Conservation (phyloP, 306 rosid species). For the Lablab purpureus region DNA sequence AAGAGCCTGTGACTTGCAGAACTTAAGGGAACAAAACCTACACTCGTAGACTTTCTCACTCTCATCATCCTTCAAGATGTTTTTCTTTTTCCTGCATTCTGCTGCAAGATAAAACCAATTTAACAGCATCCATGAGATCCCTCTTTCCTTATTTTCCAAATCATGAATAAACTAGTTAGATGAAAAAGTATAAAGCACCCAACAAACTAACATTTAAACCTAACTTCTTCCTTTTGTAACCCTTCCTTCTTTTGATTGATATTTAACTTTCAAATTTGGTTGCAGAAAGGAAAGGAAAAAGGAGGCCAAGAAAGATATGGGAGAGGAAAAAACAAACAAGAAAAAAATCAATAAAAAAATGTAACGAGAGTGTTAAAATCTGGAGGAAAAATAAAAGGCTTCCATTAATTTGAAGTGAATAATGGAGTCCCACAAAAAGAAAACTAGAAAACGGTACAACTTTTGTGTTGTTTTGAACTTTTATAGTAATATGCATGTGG, state of each 20-base stretch:
- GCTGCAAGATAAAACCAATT: slow-evolving; percentile 44
- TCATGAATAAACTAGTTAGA: not conserved
- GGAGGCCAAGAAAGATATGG: not conserved
- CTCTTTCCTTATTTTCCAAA: slow-evolving; percentile 42
- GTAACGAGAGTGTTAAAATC: slow-evolving; percentile 1
- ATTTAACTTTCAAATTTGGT: not conserved
- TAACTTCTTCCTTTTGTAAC: not conserved
- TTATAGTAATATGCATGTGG: not conserved
- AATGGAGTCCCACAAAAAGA: not conserved
- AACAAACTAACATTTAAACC: not conserved
- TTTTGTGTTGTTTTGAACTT: slow-evolving; percentile 28
- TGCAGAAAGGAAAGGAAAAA: not conserved
- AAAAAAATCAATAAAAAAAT: not conserved
- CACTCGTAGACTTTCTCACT: slow-evolving; percentile 91
- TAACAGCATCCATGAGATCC: slow-evolving; percentile 41
- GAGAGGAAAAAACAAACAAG: not conserved
- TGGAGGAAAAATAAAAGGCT: slow-evolving; percentile 10
- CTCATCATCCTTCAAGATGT: slow-evolving; percentile 78
- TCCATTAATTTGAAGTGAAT: not conserved
- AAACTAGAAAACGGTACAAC: not conserved
- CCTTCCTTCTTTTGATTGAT: not conserved
- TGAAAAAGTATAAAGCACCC: not conserved
- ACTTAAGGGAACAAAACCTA: slow-evolving; percentile 98
- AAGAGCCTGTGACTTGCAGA: slow-evolving; percentile 98
- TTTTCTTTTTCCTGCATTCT: slow-evolving; percentile 81